A percentile compares a stretch with the other conserved stretches of the same genome.
Evolutionary conservation across 768 basidiomycete genomes (phyloP).

Genomic region (Polyporus arcularius): DNA sequence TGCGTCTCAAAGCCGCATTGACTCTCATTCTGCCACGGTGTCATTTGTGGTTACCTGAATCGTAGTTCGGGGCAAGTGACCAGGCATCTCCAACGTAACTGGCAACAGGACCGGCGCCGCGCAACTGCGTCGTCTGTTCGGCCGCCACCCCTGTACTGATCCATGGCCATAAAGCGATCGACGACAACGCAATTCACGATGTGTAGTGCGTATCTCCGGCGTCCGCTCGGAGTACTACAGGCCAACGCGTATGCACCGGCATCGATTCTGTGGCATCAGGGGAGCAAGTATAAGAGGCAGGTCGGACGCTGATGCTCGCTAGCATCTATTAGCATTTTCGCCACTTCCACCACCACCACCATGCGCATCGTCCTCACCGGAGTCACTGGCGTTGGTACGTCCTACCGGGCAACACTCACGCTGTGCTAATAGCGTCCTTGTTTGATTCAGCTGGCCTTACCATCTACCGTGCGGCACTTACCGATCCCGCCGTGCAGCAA

Average conservation of each 20-base stretch:
- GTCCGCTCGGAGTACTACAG: too few species aligned
- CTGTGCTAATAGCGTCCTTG: neutral
- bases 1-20: too few species aligned
- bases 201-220: too few species aligned
- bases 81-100: neutral
- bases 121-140: too few species aligned
- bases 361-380: conserved; percentile 3
- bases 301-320: too few species aligned
- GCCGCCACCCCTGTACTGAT: neutral
- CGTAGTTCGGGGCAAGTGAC: too few species aligned
- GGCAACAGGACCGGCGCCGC: neutral
- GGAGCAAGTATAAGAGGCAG: too few species aligned
- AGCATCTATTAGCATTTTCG: neutral
- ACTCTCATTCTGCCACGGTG: too few species aligned
- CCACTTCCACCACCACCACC: neutral
- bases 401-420: neutral
- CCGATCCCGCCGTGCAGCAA: conserved; percentile 29
- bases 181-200: neutral
- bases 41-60: too few species aligned
- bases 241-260: neutral
- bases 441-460: conserved; percentile 34
- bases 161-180: neutral
- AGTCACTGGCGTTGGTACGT: conserved; percentile 5
- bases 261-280: neutral
- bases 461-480: conserved; percentile 34